These are phyloP conservation scores for Coemansia sp. DNA, from an alignment of 192 early-diverging fungal genomes.

Conservation along the genomic window DNA sequence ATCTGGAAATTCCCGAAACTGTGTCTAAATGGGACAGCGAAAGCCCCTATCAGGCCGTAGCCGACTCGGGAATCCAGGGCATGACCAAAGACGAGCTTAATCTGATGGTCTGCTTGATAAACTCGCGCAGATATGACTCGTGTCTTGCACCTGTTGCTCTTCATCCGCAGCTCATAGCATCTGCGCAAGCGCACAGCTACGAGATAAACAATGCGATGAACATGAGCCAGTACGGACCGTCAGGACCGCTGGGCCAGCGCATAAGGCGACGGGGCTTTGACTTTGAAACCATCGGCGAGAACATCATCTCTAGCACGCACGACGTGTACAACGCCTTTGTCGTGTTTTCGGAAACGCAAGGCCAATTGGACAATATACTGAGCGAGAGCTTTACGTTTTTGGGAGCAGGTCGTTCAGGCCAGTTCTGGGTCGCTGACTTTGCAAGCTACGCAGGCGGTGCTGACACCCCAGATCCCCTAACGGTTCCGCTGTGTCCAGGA, in stretches of 20 bases:
- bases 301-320: constrained; percentile 22
- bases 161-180: constrained; percentile 28
- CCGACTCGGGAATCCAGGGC: constrained; percentile 24
- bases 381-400: constrained; percentile 18
- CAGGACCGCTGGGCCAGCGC: constrained; percentile 21
- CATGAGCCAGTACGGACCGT: constrained; percentile 36
- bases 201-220: constrained; percentile 43
- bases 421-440: constrained; percentile 45
- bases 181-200: constrained; percentile 52
- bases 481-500: constrained; percentile 46
- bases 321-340: constrained; percentile 20
- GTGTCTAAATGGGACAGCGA: constrained; percentile 21
- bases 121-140: constrained; percentile 39
- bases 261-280: constrained; percentile 36
- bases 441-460: constrained; percentile 15
- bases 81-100: constrained; percentile 46
- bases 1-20: constrained; percentile 12
- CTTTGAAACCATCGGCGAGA: constrained; percentile 27
- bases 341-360: constrained; percentile 28
- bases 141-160: constrained; percentile 43
- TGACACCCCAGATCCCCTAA: constrained; percentile 15
- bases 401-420: constrained; percentile 45
- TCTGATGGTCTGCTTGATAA: constrained; percentile 38
- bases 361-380: constrained; percentile 43
- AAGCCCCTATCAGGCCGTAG: constrained; percentile 29